phyloP scores from a whole-genome alignment of 2,329 filamentous ascomycete species.

The Apiospora arundinis region DNA sequence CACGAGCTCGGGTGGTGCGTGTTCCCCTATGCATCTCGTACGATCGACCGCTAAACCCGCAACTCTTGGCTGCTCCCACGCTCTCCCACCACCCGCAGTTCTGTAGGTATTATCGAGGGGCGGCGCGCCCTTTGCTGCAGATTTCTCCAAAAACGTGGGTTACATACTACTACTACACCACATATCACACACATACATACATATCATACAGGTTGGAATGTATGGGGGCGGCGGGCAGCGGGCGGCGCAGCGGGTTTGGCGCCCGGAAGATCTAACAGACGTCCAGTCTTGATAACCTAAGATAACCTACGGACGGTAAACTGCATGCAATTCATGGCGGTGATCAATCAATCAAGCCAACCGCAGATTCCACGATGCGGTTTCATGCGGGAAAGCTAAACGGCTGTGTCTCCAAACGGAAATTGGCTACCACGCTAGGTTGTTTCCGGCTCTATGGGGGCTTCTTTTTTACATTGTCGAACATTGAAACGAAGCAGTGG shows the following conservation, averaged over 20 bases:
- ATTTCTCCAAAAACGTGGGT: constrained; percentile 3
- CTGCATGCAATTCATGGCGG: constrained; percentile 9
- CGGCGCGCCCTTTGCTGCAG: neutral
- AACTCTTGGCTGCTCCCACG: neutral
- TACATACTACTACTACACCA: neutral
- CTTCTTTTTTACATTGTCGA: neutral
- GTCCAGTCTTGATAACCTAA: neutral
- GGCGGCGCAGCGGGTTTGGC: neutral
- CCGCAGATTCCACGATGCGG: constrained; percentile 7
- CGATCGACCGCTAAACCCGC: constrained; percentile 16
- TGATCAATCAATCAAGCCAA: constrained; percentile 4
- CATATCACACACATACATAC: neutral
- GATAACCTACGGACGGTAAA: neutral
- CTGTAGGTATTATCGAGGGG: neutral
- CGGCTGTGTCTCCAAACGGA: constrained; percentile 12
- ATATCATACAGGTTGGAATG: neutral
- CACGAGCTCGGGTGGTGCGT: constrained; percentile 9
- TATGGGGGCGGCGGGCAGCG: constrained; percentile 5
- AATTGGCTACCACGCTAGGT: constrained; percentile 2
- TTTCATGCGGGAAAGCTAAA: constrained; percentile 6
- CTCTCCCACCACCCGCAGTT: neutral
- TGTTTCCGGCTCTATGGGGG: constrained; percentile 2
- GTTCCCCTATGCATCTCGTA: constrained; percentile 11
- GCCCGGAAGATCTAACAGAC: neutral
- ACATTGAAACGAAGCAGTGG: neutral